Base-by-base conservation (phyloP, 164 flowering plant genomes). In the Chloranthus sessilifolius region DNA sequence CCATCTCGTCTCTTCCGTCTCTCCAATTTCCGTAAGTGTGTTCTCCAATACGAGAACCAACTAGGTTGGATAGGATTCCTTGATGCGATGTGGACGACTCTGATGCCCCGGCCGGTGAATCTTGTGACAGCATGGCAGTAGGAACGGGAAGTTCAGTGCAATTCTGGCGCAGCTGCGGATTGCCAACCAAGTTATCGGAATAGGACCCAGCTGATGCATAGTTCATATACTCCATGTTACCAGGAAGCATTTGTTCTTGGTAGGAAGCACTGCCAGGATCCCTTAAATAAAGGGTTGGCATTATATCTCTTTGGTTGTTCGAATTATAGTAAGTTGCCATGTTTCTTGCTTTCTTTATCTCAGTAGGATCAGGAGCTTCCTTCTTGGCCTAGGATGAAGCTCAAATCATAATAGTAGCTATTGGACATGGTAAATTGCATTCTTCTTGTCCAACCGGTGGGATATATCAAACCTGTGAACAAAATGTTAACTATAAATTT, bases 271-370 rank as follows among this genome's bases (percentile, higher is more conserved):
- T 72, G n/a, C 63, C 52, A 23, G 73, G 56, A 30, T 83, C 86
- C 49, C 83, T 76, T 22, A 67, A 38, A 60, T 81, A 78, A 17
- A 74, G 63, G 59, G 66, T 60, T 12, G 84, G 79, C 26, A 65
- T 59, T 5, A 70, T 59, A 26, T 79, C 88, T 59, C 80, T 68
- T 63, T 80, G 91, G 46, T 73, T 66, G 52, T 64, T 78, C 9
- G 88, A 70, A 68, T 59, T 70, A 9, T 83, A 53, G 63, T 65
- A 85, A 51, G 98, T 71, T 30, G 88, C 88, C 98, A 91, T 88
- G 39, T 49, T 46, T 47, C 36, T 15, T 28, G n/a, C 43, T 46
- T 58, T 60, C 58, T 53, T 39, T 27, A 43, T 55, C 37, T 45
- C 26, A 9, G 24, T 15, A 9, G 11, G 45, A 11, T 21, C 4